phyloP scores from a whole-genome alignment of 2,329 filamentous ascomycete species.

The Ascomycota sp. region DNA sequence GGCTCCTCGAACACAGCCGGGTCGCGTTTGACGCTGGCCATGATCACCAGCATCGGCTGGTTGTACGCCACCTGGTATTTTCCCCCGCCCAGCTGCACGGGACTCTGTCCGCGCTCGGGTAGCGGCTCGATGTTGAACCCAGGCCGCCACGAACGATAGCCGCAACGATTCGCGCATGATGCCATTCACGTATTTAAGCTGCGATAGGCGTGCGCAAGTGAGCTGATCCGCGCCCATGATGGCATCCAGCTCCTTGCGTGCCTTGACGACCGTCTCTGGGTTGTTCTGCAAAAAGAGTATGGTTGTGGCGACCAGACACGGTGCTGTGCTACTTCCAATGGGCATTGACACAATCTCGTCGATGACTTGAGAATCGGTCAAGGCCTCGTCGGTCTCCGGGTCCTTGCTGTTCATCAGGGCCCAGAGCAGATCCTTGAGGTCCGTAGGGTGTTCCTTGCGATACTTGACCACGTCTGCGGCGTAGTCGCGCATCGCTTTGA shows the following conservation, averaged over 20 bases:
- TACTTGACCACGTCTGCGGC: constrained; percentile 35
- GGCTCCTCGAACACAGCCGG: constrained; percentile 26
- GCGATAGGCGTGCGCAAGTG: constrained; percentile 24
- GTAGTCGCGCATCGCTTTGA: constrained; percentile 31
- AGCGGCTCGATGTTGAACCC: constrained; percentile 32
- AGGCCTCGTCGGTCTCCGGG: constrained; percentile 34
- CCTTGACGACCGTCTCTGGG: constrained; percentile 23
- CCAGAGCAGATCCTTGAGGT: constrained; percentile 39
- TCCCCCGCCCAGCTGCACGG: constrained; percentile 25
- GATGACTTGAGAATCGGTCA: constrained; percentile 39
- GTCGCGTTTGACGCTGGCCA: constrained; percentile 29
- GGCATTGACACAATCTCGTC: constrained; percentile 52
- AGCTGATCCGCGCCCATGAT: constrained; percentile 26
- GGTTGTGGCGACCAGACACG: constrained; percentile 21
- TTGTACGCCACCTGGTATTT: constrained; percentile 28
- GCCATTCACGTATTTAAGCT: constrained; percentile 32
- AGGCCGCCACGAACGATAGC: constrained; percentile 29
- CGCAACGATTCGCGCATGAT: constrained; percentile 33
- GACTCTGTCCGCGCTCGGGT: constrained; percentile 17
- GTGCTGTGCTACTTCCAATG: constrained; percentile 31
- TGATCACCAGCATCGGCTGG: constrained; percentile 26
- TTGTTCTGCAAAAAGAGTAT: constrained; percentile 32
- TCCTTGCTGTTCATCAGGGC: constrained; percentile 38
- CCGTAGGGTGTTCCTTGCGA: constrained; percentile 29
- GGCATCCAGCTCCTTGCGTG: constrained; percentile 31